These are phyloP conservation scores for Lonicera japonica DNA, from an alignment of 129 eudicot genomes.

Conservation along the genomic window DNA sequence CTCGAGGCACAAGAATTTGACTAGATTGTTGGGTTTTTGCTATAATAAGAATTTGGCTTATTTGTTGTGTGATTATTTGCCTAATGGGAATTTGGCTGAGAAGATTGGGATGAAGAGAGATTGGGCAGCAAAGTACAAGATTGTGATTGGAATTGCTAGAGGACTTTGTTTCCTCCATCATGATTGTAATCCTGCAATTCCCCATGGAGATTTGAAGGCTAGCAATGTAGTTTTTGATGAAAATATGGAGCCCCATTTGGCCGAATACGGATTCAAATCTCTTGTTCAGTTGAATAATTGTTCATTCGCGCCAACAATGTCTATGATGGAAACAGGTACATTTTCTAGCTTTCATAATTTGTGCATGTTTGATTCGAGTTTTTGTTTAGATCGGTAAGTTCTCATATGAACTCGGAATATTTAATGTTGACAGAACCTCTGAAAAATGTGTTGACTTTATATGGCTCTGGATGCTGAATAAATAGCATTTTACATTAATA, in stretches of 20 bases:
- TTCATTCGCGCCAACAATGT: constrained; percentile 15
- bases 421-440: background rate
- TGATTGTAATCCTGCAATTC: constrained; percentile 67
- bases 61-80: constrained; percentile 65
- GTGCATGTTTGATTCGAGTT: background rate
- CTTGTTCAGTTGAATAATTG: constrained; percentile 22
- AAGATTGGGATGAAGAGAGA: constrained; percentile 48
- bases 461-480: background rate
- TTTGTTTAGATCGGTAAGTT: background rate
- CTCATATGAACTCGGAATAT: background rate
- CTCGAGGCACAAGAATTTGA: constrained; percentile 68
- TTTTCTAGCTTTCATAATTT: background rate
- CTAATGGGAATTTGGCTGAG: constrained; percentile 65
- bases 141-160: constrained; percentile 53
- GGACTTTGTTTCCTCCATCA: constrained; percentile 76
- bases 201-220: constrained; percentile 73
- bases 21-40: constrained; percentile 68
- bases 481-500: background rate
- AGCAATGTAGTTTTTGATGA: constrained; percentile 63
- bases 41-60: constrained; percentile 54
- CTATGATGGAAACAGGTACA: constrained; percentile 56
- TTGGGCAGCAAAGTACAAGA: constrained; percentile 64
- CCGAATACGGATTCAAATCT: constrained; percentile 56
- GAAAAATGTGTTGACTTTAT: background rate
- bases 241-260: constrained; percentile 80